Conservation (phyloP, 2,329 filamentous ascomycete species). For the Aureobasidium sp. region DNA sequence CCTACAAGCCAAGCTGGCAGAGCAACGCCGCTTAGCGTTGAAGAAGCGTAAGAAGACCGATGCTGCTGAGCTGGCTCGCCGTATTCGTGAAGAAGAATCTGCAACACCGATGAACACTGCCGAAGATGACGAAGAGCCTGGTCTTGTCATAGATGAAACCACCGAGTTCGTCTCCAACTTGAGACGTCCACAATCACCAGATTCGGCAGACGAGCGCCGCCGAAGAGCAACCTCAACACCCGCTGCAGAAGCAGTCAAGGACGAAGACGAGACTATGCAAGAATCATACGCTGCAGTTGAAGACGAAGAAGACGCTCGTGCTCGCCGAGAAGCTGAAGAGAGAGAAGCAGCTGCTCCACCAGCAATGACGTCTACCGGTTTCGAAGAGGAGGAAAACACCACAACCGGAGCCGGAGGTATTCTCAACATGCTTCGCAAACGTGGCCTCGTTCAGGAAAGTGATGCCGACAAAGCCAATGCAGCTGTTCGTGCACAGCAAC, state of each 20-base stretch:
- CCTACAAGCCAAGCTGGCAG: constrained; percentile 74
- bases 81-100: constrained; percentile 59
- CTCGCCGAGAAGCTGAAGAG: constrained; percentile 34
- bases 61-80: constrained; percentile 78
- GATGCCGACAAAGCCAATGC: constrained; percentile 42
- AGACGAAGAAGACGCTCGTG: constrained; percentile 37
- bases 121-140: constrained; percentile 49
- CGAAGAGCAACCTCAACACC: constrained; percentile 14
- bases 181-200: constrained; percentile 51
- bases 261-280: constrained; percentile 38
- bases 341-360: constrained; percentile 26
- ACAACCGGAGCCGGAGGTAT: constrained; percentile 70
- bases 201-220: constrained; percentile 27
- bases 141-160: constrained; percentile 90
- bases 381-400: constrained; percentile 79
- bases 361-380: constrained; percentile 58
- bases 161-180: constrained; percentile 89
- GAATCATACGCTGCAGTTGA: constrained; percentile 35
- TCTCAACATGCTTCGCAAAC: constrained; percentile 73
- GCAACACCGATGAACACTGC: constrained; percentile 51
- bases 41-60: constrained; percentile 86
- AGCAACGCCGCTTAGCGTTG: constrained; percentile 73
- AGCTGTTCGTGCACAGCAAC: constrained; percentile 63
- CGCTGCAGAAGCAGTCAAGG: constrained; percentile 41
- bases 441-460: constrained; percentile 66